Evolutionary conservation across 495 filamentous ascomycete genomes (phyloP), one percentile per base, ranked within the genome.

Genomic region (Hyphodiscus hymeniophilus): DNA sequence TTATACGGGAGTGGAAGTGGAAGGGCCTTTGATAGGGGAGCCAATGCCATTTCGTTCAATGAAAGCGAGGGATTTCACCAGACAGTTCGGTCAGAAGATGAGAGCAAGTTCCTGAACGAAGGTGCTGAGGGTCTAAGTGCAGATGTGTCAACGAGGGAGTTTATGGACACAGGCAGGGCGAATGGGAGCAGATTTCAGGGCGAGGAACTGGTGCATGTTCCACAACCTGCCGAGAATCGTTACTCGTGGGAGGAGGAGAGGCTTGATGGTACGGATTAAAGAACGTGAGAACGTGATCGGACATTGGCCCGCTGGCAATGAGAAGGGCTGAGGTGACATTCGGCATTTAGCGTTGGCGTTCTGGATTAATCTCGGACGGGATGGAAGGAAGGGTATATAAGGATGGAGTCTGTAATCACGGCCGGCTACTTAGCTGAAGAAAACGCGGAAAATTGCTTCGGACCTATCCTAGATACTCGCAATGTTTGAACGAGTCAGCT

Each of bases 191-290:
- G 35, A 2, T 13, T 57, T 2, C 18, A 45, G 23, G 69, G 67
- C 0, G 60, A 54, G 11, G 73, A 74, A 40, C 50, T 77, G 18
- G 60, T 75, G 7, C 73, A 75, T 41, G 66, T 75, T 20, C 73
- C 73, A 6, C 69, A 74, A 44, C 61, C 68, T 23, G 71, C 72
- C 13, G 70, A 68, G 23, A 67, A 68, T 45, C 62, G 73, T 38
- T 77, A 72, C 46, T 72, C 68, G 46, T 77, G 71, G 71, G 73
- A 77, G 50, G 65, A 68, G 38, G 60, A 62, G 44, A 47, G 62
- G 56, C 53, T 57, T 32, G 50, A 47, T 18, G 53, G 48, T 6
- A 26, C 12, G 11, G 50, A 52, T 17, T n/a, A 36, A 21, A 26
- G 2, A 26, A 26, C 12, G 3, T 18, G 24, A 5, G 43, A 46